A percentile compares a stretch with the other conserved stretches of the same genome.
Evolutionary conservation across 176 grass and related monocot genomes (phyloP).

Genomic region (Bromus sterilis): DNA sequence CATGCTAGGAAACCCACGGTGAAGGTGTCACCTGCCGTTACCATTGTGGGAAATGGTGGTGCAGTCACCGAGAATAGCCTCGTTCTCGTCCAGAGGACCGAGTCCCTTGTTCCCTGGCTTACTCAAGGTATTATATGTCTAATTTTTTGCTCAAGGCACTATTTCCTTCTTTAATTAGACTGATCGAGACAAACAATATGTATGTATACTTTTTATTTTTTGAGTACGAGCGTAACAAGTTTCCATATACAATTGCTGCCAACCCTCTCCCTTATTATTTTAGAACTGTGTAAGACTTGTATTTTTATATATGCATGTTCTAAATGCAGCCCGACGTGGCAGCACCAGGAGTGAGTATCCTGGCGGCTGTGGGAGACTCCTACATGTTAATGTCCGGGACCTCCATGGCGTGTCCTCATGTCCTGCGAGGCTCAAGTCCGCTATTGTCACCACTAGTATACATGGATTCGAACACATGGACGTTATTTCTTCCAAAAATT

Average conservation of each 20-base stretch:
- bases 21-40: not conserved
- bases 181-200: too few relatives aligned
- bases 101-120: not conserved
- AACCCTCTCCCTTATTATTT: too few relatives aligned
- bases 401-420: constrained; percentile 41
- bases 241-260: too few relatives aligned
- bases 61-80: not conserved
- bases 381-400: constrained; percentile 8
- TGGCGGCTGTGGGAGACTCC: not conserved
- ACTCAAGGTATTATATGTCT: too few relatives aligned
- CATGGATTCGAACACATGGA: too few relatives aligned
- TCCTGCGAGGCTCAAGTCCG: constrained; percentile 41
- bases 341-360: constrained; percentile 16
- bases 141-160: too few relatives aligned
- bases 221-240: too few relatives aligned
- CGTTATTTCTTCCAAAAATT: too few relatives aligned
- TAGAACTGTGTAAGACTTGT: not conserved
- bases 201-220: too few relatives aligned
- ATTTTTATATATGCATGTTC: not conserved
- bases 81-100: constrained; percentile 4
- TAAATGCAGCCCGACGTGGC: constrained; percentile 37
- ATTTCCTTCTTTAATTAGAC: too few relatives aligned
- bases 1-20: not conserved
- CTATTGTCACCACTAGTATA: constrained; percentile 34
- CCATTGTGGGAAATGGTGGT: not conserved